phyloP scores from a whole-genome alignment of 2,329 filamentous ascomycete species.

The Xylariales sp. region DNA sequence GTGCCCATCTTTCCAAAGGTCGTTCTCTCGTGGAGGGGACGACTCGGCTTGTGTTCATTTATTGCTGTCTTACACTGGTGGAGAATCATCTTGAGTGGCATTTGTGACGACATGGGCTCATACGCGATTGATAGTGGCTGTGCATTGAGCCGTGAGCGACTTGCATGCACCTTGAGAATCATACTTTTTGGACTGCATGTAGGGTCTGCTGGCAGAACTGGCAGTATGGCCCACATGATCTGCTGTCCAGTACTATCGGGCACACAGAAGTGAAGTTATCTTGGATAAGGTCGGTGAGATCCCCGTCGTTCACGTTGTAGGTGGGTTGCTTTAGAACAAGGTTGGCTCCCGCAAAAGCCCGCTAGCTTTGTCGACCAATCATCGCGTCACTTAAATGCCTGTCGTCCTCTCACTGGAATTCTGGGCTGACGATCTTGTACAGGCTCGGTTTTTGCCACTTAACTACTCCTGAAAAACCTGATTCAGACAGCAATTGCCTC shows the following conservation, averaged over 20 bases:
- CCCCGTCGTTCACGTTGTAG: neutral
- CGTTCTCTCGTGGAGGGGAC: slow-evolving; percentile 13
- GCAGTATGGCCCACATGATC: neutral
- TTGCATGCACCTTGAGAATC: neutral
- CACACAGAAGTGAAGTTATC: slow-evolving; percentile 1
- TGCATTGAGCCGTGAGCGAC: neutral
- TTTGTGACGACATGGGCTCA: slow-evolving; percentile 6
- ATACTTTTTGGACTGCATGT: neutral
- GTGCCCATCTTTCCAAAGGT: slow-evolving; percentile 22
- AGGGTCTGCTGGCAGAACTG: neutral
- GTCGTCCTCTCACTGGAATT: neutral
- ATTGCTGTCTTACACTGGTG: neutral
- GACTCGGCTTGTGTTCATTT: slow-evolving; percentile 10
- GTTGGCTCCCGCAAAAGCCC: neutral
- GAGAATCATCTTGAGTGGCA: neutral
- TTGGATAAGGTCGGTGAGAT: neutral
- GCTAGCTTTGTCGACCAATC: slow-evolving; percentile 2
- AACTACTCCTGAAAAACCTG: slow-evolving; percentile 1
- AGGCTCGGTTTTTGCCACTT: slow-evolving; percentile 1
- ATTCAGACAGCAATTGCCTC: neutral
- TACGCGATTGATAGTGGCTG: neutral
- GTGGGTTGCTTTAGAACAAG: neutral
- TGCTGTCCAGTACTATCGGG: neutral
- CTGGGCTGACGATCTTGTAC: slow-evolving; percentile 4
- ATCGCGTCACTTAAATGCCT: neutral